phyloP scores from a whole-genome alignment of 2,329 filamentous ascomycete genomes.

The Talaromyces sp. region DNA sequence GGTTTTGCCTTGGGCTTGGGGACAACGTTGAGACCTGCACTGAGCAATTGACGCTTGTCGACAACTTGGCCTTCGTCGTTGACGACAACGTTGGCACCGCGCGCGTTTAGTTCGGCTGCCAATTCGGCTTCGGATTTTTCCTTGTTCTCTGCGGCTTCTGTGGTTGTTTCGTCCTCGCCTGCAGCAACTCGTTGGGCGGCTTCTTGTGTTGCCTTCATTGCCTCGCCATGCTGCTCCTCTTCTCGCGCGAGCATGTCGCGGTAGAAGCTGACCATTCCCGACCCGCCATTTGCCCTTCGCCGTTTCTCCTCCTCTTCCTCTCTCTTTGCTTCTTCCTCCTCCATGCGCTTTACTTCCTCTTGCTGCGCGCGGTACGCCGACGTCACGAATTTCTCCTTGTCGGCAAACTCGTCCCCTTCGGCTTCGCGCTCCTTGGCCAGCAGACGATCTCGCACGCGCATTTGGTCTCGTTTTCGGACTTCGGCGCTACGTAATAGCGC shows the following conservation, averaged over 20 bases:
- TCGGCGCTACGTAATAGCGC: slow-evolving; percentile 56
- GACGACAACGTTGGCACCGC: slow-evolving; percentile 49
- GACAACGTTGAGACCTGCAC: slow-evolving; percentile 57
- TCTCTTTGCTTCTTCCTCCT: slow-evolving; percentile 53
- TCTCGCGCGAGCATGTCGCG: slow-evolving; percentile 54
- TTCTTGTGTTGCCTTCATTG: slow-evolving; percentile 51
- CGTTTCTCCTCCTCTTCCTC: slow-evolving; percentile 51
- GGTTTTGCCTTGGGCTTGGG: slow-evolving; percentile 43
- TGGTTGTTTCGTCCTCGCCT: slow-evolving; percentile 28
- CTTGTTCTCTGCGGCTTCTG: slow-evolving; percentile 23
- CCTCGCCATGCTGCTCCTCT: slow-evolving; percentile 53
- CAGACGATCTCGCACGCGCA: slow-evolving; percentile 57
- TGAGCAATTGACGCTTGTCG: slow-evolving; percentile 59
- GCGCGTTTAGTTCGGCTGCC: slow-evolving; percentile 51
- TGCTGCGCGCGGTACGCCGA: slow-evolving; percentile 61
- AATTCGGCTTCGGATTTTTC: slow-evolving; percentile 49
- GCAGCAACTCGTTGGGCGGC: slow-evolving; percentile 30
- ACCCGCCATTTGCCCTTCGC: slow-evolving; percentile 40
- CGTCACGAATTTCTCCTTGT: slow-evolving; percentile 65
- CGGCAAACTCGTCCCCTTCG: slow-evolving; percentile 62
- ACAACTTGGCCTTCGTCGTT: slow-evolving; percentile 62
- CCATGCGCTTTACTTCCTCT: slow-evolving; percentile 52
- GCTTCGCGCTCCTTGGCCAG: slow-evolving; percentile 57
- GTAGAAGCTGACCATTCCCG: slow-evolving; percentile 58
- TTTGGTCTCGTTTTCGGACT: slow-evolving; percentile 58